Conservation (phyloP, 495 filamentous ascomycete genomes). For the Collariella sp. region DNA sequence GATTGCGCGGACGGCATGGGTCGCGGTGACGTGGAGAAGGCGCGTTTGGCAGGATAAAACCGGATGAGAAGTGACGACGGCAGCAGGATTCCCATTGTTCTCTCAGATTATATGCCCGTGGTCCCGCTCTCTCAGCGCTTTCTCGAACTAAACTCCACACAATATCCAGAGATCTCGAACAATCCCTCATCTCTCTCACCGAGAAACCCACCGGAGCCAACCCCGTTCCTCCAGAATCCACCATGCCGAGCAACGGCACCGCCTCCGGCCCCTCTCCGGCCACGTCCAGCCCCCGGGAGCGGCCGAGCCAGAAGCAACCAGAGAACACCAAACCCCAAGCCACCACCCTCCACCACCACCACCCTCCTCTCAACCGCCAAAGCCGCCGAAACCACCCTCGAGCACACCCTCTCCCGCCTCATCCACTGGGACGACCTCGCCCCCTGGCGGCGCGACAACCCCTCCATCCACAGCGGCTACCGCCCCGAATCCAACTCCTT, state of each 20-base stretch:
- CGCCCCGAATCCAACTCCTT: slow-evolving; percentile 34
- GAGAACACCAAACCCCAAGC: not conserved
- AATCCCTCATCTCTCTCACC: too few relatives aligned
- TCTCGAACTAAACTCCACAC: too few relatives aligned
- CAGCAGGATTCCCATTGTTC: not conserved
- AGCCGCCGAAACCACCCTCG: slow-evolving; percentile 21
- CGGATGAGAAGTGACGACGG: not conserved
- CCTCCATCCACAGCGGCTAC: slow-evolving; percentile 37
- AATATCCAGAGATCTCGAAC: too few relatives aligned
- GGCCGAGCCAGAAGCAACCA: slow-evolving; percentile 5
- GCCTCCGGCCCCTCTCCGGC: not conserved
- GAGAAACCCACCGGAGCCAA: too few relatives aligned
- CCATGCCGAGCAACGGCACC: slow-evolving; percentile 1
- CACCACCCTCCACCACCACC: slow-evolving; percentile 25
- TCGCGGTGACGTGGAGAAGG: not conserved
- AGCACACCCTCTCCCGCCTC: slow-evolving; percentile 16
- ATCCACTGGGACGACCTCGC: slow-evolving; percentile 38
- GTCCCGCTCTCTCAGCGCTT: too few relatives aligned
- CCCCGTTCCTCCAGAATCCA: too few relatives aligned
- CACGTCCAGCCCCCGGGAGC: slow-evolving; percentile 6
- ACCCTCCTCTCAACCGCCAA: slow-evolving; percentile 24
- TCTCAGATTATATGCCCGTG: too few relatives aligned
- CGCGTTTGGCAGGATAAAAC: not conserved
- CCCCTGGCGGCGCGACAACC: slow-evolving; percentile 40
- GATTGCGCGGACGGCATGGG: not conserved